Conservation (phyloP, 805 yeast species). For the Candida silvatica region DNA sequence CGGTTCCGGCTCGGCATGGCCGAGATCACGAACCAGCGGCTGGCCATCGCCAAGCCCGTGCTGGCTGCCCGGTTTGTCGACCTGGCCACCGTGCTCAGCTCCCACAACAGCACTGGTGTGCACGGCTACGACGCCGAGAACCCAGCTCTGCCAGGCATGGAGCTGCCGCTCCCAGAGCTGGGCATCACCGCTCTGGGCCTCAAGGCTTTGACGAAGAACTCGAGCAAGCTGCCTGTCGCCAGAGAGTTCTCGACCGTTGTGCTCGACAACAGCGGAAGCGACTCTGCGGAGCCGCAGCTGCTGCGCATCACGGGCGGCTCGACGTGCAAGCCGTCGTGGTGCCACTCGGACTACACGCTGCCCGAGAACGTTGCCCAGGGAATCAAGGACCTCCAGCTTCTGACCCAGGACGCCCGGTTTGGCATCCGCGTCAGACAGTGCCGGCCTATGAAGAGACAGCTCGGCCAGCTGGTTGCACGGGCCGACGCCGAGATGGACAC, state of each 20-base stretch:
- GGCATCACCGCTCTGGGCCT: constrained; percentile 65
- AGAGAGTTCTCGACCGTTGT: constrained; percentile 76
- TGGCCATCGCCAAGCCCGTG: constrained; percentile 68
- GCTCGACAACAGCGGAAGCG: constrained; percentile 30
- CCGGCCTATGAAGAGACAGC: constrained; percentile 37
- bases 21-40: constrained; percentile 73
- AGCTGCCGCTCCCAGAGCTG: constrained; percentile 65
- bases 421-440: constrained; percentile 61
- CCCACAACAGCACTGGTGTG: constrained; percentile 59
- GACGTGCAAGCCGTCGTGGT: constrained; percentile 73
- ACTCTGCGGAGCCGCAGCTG: constrained; percentile 47
- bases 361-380: constrained; percentile 36
- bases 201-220: constrained; percentile 49
- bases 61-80: constrained; percentile 69
- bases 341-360: constrained; percentile 69
- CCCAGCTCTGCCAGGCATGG: constrained; percentile 62
- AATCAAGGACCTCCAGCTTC: constrained; percentile 45
- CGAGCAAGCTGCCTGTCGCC: constrained; percentile 51
- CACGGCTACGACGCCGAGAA: constrained; percentile 60
- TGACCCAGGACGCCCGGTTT: constrained; percentile 59
- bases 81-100: constrained; percentile 50
- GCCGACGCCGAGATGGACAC: not conserved
- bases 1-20: constrained; percentile 65
- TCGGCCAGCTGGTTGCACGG: not conserved
- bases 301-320: constrained; percentile 78